A percentile compares a stretch with the other conserved stretches of the same genome.
Conservation (phyloP, 2,329 filamentous ascomycete species). For the Fusarium xyrophilum region DNA sequence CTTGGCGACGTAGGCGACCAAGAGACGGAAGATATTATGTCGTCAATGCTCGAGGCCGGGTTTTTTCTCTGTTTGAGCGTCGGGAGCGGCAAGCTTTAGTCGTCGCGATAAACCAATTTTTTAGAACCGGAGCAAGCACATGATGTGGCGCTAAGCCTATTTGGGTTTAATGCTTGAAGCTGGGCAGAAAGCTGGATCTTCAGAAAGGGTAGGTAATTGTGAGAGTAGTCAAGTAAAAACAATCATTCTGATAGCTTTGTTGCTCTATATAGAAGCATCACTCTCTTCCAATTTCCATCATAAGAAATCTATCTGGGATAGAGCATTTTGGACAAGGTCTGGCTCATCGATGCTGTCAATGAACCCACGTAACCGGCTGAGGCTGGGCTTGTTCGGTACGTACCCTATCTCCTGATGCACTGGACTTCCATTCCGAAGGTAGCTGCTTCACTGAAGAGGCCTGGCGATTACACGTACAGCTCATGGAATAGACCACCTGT, state of each 20-base stretch:
- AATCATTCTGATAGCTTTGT: too few species aligned
- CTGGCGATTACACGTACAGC: slow-evolving; percentile 26
- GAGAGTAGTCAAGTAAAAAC: not conserved
- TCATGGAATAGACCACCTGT: slow-evolving; percentile 21
- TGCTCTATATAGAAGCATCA: not conserved
- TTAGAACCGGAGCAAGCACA: slow-evolving; percentile 39
- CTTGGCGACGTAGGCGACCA: slow-evolving; percentile 12
- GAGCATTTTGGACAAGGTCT: not conserved
- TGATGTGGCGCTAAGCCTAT: slow-evolving; percentile 36
- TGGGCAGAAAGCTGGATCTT: not conserved
- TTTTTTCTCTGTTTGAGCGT: slow-evolving; percentile 30
- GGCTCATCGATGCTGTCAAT: not conserved
- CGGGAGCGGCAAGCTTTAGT: slow-evolving; percentile 36
- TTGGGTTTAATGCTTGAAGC: slow-evolving; percentile 23
- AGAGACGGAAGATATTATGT: slow-evolving; percentile 27
- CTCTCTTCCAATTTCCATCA: not conserved
- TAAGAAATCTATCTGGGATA: not conserved
- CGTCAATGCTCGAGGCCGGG: slow-evolving; percentile 33
- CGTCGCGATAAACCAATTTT: slow-evolving; percentile 43
- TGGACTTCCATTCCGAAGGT: slow-evolving; percentile 6
- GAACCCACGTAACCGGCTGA: slow-evolving; percentile 13
- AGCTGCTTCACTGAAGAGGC: slow-evolving; percentile 12
- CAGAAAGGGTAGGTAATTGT: not conserved
- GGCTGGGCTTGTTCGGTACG: slow-evolving; percentile 30
- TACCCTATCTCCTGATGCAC: slow-evolving; percentile 34